Base-by-base conservation (phyloP, 768 basidiomycete genomes). In the Rhizopogon salebrosus region DNA sequence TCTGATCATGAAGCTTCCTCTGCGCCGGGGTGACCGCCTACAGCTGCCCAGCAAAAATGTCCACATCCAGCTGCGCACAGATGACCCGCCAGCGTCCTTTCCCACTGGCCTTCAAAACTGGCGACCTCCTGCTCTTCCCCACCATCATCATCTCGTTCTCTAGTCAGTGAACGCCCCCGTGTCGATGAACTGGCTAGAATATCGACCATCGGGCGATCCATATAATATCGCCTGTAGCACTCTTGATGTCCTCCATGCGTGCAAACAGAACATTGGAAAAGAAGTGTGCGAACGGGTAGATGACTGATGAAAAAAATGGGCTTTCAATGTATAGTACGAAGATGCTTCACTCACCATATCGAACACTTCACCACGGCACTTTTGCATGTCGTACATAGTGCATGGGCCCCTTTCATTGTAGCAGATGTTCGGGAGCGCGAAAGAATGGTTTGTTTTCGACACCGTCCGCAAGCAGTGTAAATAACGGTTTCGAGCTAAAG, bases 31-130 rank as follows among this genome's bases (percentile, higher is more conserved):
- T 46, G 45, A 8, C 45, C 31, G 4, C 55, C 43, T 18, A 67
- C 42, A n/a, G 75, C 72, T 14, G 78, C 80, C 88, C 88, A 91
- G 59, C 89, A 92, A 58, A 77, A 78, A 69, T 92, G 90, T 0
- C 90, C 89, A 68, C 89, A 92, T 4, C 89, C 90, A 39, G 87
- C 80, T 13, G 87, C 86, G 68, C 90, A 92, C 0, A 75, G 77
- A 63, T 87, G 84, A 3, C 84, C 88, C 11, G 59, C 51, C 43
- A 70, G 43, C 7, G 41, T 48, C 22, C 54, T 51, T 20, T 62
- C 60, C 34, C 52, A 31, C 10, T 7, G 14, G 5, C 29, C 40
- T 29, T 41, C 59, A 6, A n/a, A 50, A 8, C 6, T 16, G 40
- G 56, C 36, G 20, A 48, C 40, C 7, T 48, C 52, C 4, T 48